Evolutionary conservation across 208 protist species (phyloP).

Genomic region (Acanthamoeba triangularis): DNA sequence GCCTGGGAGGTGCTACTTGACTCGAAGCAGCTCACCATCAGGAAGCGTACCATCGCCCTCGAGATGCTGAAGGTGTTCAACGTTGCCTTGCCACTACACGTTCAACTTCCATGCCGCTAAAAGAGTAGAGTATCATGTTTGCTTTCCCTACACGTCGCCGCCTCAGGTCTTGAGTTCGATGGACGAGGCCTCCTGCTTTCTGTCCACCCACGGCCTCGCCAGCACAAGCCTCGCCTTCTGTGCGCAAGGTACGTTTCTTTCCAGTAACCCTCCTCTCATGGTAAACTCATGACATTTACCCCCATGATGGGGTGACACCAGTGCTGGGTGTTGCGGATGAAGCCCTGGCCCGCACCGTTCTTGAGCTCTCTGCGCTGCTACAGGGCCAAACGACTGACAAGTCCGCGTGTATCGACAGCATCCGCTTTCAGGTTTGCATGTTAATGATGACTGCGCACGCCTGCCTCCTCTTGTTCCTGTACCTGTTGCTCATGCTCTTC

Average conservation of each 20-base stretch:
- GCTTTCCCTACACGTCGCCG: too few species aligned
- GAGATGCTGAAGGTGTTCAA: not conserved
- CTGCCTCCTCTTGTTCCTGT: not conserved
- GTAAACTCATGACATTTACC: too few species aligned
- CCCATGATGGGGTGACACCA: not conserved
- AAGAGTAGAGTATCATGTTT: too few species aligned
- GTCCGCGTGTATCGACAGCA: not conserved
- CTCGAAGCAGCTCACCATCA: not conserved
- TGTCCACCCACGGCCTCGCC: not conserved
- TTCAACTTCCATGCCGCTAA: not conserved
- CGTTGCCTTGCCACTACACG: not conserved
- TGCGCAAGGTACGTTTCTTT: not conserved
- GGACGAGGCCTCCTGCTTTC: not conserved
- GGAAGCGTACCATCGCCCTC: constrained; percentile 7
- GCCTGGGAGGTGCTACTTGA: constrained; percentile 8
- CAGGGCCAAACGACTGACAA: not conserved
- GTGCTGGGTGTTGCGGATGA: constrained; percentile 4
- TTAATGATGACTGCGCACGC: not conserved
- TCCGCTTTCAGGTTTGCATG: not conserved
- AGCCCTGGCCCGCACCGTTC: not conserved
- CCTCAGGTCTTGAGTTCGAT: not conserved
- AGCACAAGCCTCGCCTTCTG: not conserved
- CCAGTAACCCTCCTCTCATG: not conserved
- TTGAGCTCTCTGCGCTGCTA: not conserved
- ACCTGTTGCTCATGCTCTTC: not conserved